A percentile compares a stretch with the other conserved stretches of the same genome.
phyloP scores from a whole-genome alignment of 2,329 filamentous ascomycete genomes.

The Aureobasidium namibiae region DNA sequence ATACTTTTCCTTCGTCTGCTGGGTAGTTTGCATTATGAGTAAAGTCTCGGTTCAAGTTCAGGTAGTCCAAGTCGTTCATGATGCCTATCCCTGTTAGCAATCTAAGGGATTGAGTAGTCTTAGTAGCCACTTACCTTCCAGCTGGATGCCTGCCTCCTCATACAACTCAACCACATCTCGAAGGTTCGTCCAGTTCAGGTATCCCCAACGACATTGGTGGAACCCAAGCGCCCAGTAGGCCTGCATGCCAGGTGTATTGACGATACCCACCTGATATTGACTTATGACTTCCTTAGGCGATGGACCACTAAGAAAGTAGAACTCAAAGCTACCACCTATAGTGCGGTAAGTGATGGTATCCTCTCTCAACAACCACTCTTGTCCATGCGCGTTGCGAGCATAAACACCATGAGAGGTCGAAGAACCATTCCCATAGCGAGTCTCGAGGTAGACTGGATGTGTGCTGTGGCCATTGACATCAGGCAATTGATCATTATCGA shows the following conservation, averaged over 20 bases:
- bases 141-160: conserved; percentile 42
- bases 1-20: conserved; percentile 37
- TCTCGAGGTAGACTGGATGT: conserved; percentile 28
- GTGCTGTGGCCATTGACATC: conserved; percentile 24
- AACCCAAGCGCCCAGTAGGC: conserved; percentile 23
- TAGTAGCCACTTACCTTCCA: background rate
- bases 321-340: conserved; percentile 23
- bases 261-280: conserved; percentile 20
- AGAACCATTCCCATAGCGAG: conserved; percentile 20
- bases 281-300: conserved; percentile 19
- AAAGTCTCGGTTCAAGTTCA: conserved; percentile 48
- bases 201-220: conserved; percentile 31
- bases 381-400: conserved; percentile 26
- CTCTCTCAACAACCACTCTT: conserved; percentile 25
- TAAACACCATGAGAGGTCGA: conserved; percentile 25
- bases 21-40: conserved; percentile 44
- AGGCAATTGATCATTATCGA: conserved; percentile 19
- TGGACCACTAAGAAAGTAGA: conserved; percentile 20
- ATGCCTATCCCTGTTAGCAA: conserved; percentile 16
- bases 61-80: conserved; percentile 40
- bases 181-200: conserved; percentile 59
- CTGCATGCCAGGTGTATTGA: conserved; percentile 21
- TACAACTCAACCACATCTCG: conserved; percentile 48
- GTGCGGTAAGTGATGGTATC: conserved; percentile 24
- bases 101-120: no score